Conservation (phyloP, 768 basidiomycete species). For the Dictyophora rubrovolvata region DNA sequence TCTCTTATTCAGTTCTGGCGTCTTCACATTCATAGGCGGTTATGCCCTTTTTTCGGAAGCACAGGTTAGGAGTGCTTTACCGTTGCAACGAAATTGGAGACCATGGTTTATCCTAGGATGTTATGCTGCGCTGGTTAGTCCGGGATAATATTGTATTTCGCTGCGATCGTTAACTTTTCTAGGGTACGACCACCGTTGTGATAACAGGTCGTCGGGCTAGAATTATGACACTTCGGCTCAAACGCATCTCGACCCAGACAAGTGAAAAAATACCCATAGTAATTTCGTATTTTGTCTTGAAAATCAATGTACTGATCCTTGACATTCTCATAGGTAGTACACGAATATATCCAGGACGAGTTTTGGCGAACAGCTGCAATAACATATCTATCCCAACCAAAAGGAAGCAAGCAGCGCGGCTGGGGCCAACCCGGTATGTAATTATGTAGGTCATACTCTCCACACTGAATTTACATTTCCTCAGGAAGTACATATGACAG, state of each 20-base stretch:
- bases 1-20: background rate
- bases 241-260: slow-evolving; percentile 1
- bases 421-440: slow-evolving; percentile 61
- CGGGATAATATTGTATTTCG: background rate
- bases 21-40: background rate
- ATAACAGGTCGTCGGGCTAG: background rate
- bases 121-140: slow-evolving; percentile 5
- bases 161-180: background rate
- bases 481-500: slow-evolving; percentile 52
- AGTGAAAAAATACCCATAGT: background rate
- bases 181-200: background rate
- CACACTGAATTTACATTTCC: background rate
- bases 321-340: slow-evolving; percentile 39
- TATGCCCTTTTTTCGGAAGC: slow-evolving; percentile 1
- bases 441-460: background rate
- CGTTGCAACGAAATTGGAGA: slow-evolving; percentile 2
- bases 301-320: background rate
- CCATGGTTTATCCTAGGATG: slow-evolving; percentile 8
- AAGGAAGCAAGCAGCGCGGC: slow-evolving; percentile 54
- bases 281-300: background rate
- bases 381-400: slow-evolving; percentile 60
- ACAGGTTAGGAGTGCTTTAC: background rate
- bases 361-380: slow-evolving; percentile 67
- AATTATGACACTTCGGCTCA: slow-evolving; percentile 1
- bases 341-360: slow-evolving; percentile 61